Evolutionary conservation across 345 rosid species (phyloP), one percentile per base, ranked within the genome.

Genomic region (Melaleuca quinquenervia): DNA sequence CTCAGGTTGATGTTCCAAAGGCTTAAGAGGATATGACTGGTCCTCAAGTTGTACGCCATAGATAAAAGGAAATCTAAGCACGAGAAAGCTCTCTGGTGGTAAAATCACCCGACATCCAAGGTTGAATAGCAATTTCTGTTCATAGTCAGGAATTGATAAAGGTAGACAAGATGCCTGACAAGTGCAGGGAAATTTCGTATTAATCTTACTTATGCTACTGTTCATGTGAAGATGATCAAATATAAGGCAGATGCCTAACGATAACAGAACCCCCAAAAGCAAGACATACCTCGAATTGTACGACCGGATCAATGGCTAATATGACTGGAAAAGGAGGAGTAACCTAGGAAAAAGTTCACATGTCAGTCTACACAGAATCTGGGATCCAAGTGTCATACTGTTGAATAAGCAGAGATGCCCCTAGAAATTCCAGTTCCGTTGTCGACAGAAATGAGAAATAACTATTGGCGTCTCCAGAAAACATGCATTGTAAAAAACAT

Each of bases 21-120:
- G 93, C 82, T 87, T 91, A 50, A 96, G 91, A 85, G 98, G 92
- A 92, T 87, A 85, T 51, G 85, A 88, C 84, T 91, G 89, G 88
- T 93, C 94, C 82, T 90, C 93, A 84, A 92, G 90, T 85, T 89
- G 94, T 56, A 91, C 91, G 84, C 98, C 98, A 89, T 94, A 96
- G 11, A 96, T 90, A 91, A 92, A 96, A 84, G 98, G 98, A 83
- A 96, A 91, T 90, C 93, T 91, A 53, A 96, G 94, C 8, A 92
- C 83, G 20, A 96, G 91, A 88, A 96, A 96, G 91, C 98, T 94
- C 88, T 94, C 98, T 8, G 95, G 95, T 24, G 98, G 98, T 89
- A 96, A 90, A 89, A 94, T 87, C 82, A 94, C 96, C 49, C 78
- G 93, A 87, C 96, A 92, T 78, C 98, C 96, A 82, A 94, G 91